Conservation (phyloP, 768 basidiomycete species). For the Mycena maculata region DNA sequence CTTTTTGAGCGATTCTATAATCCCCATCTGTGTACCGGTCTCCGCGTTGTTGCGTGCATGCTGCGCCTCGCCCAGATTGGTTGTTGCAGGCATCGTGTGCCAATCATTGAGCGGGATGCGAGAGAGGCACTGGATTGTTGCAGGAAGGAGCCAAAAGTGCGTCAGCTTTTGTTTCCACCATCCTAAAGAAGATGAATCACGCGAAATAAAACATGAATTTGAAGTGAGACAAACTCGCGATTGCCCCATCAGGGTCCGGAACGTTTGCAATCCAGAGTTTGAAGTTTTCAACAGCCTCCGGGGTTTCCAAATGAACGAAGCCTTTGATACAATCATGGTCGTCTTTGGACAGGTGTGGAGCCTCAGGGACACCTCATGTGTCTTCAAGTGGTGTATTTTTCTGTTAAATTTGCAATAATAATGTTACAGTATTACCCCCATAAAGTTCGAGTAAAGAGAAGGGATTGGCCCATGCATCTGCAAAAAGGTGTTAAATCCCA, state of each 20-base stretch:
- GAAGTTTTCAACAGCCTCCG: constrained; percentile 13
- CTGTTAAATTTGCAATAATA: too few species aligned
- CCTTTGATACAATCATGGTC: neutral
- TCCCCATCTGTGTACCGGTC: constrained; percentile 20
- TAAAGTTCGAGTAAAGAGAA: too few species aligned
- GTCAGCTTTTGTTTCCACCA: constrained; percentile 17
- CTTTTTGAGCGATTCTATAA: constrained; percentile 20
- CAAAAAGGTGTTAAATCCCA: too few species aligned
- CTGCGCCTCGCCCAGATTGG: constrained; percentile 25
- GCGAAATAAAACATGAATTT: neutral
- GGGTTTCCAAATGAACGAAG: constrained; percentile 1
- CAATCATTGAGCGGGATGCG: neutral
- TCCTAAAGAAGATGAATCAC: neutral
- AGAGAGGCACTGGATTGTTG: constrained; percentile 1
- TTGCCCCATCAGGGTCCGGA: constrained; percentile 4
- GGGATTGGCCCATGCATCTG: too few species aligned
- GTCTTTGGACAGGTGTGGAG: constrained; percentile 5
- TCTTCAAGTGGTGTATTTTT: too few species aligned
- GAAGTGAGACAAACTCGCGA: constrained; percentile 7
- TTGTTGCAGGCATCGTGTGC: constrained; percentile 10
- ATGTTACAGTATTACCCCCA: too few species aligned
- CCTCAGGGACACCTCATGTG: constrained; percentile 14
- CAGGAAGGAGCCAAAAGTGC: constrained; percentile 7
- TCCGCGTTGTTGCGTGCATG: constrained; percentile 21
- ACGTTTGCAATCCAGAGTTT: constrained; percentile 16